These are phyloP conservation scores for Scheffersomyces spartinae DNA, from an alignment of 805 yeast species.

Conservation along the genomic window DNA sequence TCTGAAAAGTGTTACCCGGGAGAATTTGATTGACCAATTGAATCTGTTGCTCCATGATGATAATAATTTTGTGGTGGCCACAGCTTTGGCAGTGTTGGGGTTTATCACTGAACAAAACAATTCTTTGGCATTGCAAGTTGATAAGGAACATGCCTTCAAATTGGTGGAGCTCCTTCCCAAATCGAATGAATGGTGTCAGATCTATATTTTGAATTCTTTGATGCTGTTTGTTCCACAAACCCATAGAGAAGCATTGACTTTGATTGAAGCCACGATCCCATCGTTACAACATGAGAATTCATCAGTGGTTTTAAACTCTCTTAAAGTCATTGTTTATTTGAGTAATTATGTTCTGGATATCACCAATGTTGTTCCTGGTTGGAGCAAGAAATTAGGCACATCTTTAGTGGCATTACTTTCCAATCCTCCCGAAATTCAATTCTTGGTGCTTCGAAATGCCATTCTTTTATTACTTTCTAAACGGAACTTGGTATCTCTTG, in stretches of 20 bases:
- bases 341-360: constrained; percentile 57
- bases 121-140: constrained; percentile 41
- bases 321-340: constrained; percentile 60
- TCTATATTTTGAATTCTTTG: constrained; percentile 52
- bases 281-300: constrained; percentile 72
- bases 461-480: constrained; percentile 61
- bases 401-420: constrained; percentile 58
- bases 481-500: constrained; percentile 47
- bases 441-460: constrained; percentile 69
- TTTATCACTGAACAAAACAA: constrained; percentile 50
- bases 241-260: constrained; percentile 48
- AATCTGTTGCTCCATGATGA: constrained; percentile 45
- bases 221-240: constrained; percentile 62
- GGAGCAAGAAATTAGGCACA: constrained; percentile 51
- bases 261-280: constrained; percentile 59
- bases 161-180: constrained; percentile 22
- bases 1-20: constrained; percentile 30
- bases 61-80: constrained; percentile 51
- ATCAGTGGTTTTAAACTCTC: constrained; percentile 67
- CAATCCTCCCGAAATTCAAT: constrained; percentile 76
- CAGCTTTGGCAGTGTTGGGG: constrained; percentile 57
- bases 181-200: constrained; percentile 63
- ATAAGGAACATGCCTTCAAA: constrained; percentile 28
- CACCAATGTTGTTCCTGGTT: constrained; percentile 40
- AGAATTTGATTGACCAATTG: constrained; percentile 34